Percentiles rank a stretch among this genome's conserved stretches.
phyloP scores from a whole-genome alignment of 2,329 filamentous ascomycete species.

The Gyromitra esculenta region DNA sequence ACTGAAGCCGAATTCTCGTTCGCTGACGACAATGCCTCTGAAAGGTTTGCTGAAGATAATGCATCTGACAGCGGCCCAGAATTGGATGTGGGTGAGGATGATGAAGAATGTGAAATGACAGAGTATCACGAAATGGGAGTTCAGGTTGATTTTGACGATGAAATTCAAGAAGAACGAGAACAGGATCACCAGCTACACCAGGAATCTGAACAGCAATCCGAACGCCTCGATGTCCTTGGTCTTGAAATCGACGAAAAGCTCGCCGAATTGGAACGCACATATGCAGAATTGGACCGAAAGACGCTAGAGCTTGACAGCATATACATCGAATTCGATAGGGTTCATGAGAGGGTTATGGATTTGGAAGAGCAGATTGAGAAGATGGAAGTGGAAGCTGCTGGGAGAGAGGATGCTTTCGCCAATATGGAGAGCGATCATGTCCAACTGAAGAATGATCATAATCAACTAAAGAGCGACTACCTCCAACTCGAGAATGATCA shows the following conservation, averaged over 20 bases:
- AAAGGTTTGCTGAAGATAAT: slow-evolving; percentile 52
- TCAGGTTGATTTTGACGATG: slow-evolving; percentile 54
- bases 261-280: slow-evolving; percentile 49
- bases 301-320: slow-evolving; percentile 49
- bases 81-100: slow-evolving; percentile 47
- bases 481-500: background rate
- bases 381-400: slow-evolving; percentile 46
- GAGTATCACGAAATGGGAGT: slow-evolving; percentile 52
- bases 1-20: slow-evolving; percentile 60
- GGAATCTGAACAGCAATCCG: slow-evolving; percentile 44
- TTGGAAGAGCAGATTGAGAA: slow-evolving; percentile 51
- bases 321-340: slow-evolving; percentile 46
- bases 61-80: slow-evolving; percentile 51
- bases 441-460: slow-evolving; percentile 21
- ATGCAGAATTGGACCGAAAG: slow-evolving; percentile 49
- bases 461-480: slow-evolving; percentile 16
- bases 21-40: slow-evolving; percentile 51
- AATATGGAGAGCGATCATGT: slow-evolving; percentile 26
- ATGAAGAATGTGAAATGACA: slow-evolving; percentile 50
- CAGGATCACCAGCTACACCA: slow-evolving; percentile 40
- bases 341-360: slow-evolving; percentile 45
- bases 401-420: slow-evolving; percentile 40
- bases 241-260: slow-evolving; percentile 54
- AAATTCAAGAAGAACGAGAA: slow-evolving; percentile 37
- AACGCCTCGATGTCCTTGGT: slow-evolving; percentile 49